phyloP scores from a whole-genome alignment of 768 basidiomycete species.

The Collybia mongolica region DNA sequence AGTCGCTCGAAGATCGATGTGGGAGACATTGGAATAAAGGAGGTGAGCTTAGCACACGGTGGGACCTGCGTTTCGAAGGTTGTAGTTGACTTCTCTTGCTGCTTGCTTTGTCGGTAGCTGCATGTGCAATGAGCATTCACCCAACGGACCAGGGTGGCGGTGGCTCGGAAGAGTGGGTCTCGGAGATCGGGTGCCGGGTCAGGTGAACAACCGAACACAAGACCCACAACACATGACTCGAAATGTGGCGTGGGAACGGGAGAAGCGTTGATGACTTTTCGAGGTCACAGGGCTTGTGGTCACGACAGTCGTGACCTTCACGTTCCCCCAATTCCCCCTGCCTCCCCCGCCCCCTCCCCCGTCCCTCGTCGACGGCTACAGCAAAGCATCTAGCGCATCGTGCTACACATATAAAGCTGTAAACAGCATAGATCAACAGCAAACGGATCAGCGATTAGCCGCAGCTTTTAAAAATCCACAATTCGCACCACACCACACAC shows the following conservation, averaged over 20 bases:
- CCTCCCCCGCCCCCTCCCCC: conserved; percentile 10
- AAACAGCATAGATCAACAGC: no score
- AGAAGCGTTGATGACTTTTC: conserved; percentile 13
- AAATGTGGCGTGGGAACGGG: conserved; percentile 24
- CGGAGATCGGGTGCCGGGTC: neutral
- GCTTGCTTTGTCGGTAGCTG: no score
- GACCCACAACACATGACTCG: conserved; percentile 14
- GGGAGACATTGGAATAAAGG: neutral
- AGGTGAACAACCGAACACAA: neutral
- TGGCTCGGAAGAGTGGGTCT: no score
- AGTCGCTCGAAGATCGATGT: no score
- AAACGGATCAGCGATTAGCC: neutral
- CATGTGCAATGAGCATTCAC: no score
- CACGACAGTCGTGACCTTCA: conserved; percentile 30
- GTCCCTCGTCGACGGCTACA: neutral
- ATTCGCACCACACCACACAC: neutral
- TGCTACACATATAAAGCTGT: no score
- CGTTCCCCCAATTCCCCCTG: conserved; percentile 21
- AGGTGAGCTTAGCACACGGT: neutral
- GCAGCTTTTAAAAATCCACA: neutral
- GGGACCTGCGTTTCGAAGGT: no score
- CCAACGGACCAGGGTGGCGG: no score
- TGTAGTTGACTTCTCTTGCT: no score
- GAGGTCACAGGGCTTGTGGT: conserved; percentile 28
- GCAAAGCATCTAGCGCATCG: neutral